Evolutionary conservation across 2,329 filamentous ascomycete species (phyloP).

Genomic region (Ambrosiella xylebori): DNA sequence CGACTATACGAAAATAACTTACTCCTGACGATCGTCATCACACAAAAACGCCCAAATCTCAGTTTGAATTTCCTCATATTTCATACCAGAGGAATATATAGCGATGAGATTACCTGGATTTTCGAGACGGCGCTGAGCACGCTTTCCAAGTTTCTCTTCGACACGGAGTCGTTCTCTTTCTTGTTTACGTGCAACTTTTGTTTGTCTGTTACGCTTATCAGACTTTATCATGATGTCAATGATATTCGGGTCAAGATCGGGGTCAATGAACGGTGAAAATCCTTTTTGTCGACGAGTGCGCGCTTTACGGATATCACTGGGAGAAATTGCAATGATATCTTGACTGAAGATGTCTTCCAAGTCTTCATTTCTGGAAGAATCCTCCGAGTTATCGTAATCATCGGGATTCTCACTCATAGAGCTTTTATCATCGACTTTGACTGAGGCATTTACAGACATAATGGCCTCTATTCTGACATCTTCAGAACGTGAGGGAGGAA

Average conservation of each 20-base stretch:
- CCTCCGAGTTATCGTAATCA: background rate
- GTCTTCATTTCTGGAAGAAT: background rate
- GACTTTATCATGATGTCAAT: conserved; percentile 39
- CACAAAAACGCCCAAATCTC: conserved; percentile 58
- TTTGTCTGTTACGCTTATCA: conserved; percentile 51
- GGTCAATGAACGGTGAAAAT: conserved; percentile 4
- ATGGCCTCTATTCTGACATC: no score
- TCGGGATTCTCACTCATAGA: background rate
- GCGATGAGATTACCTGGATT: conserved; percentile 57
- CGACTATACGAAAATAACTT: conserved; percentile 18
- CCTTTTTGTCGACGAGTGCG: background rate
- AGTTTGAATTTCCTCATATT: conserved; percentile 42
- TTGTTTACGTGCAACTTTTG: conserved; percentile 53
- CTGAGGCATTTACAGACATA: background rate
- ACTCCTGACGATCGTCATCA: conserved; percentile 44
- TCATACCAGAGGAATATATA: conserved; percentile 12
- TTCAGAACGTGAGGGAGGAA: no score
- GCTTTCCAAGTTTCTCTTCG: conserved; percentile 47
- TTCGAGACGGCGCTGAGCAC: conserved; percentile 31
- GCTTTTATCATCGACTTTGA: background rate
- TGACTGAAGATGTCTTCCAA: conserved; percentile 5
- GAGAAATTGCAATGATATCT: conserved; percentile 9
- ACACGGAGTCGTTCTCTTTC: conserved; percentile 52
- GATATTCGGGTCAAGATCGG: conserved; percentile 47
- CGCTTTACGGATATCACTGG: background rate